A percentile compares a stretch with the other conserved stretches of the same genome.
phyloP scores from a whole-genome alignment of 345 rosid species.

The Sonneratia alba region DNA sequence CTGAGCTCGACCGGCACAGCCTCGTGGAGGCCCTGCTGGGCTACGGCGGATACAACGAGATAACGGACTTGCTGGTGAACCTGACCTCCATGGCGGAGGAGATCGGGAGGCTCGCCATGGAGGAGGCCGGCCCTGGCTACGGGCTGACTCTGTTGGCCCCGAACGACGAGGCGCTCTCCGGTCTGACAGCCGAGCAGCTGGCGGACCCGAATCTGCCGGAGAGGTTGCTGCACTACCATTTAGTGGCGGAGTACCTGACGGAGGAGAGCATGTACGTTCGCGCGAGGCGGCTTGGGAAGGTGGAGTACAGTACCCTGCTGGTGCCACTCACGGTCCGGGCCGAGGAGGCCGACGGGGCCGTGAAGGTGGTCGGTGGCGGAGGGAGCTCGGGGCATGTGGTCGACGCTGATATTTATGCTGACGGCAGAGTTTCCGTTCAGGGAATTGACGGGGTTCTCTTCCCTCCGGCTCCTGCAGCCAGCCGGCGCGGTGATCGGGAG shows the following conservation, averaged over 20 bases:
- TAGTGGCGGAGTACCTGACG: conserved; percentile 87
- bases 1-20: conserved; percentile 83
- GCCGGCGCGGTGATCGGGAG: too few relatives aligned
- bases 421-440: conserved; percentile 84
- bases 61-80: conserved; percentile 89
- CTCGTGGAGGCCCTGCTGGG: conserved; percentile 73
- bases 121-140: conserved; percentile 34
- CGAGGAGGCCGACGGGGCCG: conserved; percentile 93
- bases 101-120: conserved; percentile 78
- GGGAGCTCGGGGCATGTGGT: conserved; percentile 67
- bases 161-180: conserved; percentile 93
- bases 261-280: conserved; percentile 97
- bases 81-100: conserved; percentile 84
- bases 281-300: conserved; percentile 77
- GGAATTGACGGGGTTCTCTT: conserved; percentile 84
- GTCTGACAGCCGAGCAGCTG: conserved; percentile 67
- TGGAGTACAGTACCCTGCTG: conserved; percentile 66
- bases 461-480: conserved; percentile 30
- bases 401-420: conserved; percentile 88
- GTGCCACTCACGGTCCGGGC: conserved; percentile 82
- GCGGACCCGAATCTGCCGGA: conserved; percentile 96
- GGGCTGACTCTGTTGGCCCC: conserved; percentile 87
- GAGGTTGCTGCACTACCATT: conserved; percentile 72
- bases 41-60: conserved; percentile 92
- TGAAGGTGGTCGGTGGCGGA: conserved; percentile 71